A percentile compares a stretch with the other conserved stretches of the same genome.
Evolutionary conservation across 495 filamentous ascomycete genomes (phyloP).

Genomic region (Barbatosphaeria neglecta): DNA sequence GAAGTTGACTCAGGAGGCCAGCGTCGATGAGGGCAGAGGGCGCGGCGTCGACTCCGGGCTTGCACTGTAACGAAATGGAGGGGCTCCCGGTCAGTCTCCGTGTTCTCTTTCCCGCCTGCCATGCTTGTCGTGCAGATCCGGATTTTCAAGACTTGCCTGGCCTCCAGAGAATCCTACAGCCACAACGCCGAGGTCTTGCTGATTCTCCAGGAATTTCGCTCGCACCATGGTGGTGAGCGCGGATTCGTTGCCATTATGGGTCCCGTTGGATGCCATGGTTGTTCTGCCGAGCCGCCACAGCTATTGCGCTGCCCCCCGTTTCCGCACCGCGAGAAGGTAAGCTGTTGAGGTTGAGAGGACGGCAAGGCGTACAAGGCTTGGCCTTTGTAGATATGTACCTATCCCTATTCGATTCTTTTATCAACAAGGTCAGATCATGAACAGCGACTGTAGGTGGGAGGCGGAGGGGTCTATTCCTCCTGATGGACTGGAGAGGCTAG

Average conservation of each 20-base stretch:
- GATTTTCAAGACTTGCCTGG: slow-evolving; percentile 50
- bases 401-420: too few species aligned
- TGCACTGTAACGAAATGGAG: slow-evolving; percentile 48
- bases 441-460: slow-evolving; percentile 1
- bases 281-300: not conserved
- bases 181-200: slow-evolving; percentile 75
- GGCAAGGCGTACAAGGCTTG: too few species aligned
- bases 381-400: too few species aligned
- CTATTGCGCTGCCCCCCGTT: too few species aligned
- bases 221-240: slow-evolving; percentile 56
- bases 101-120: not conserved
- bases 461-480: too few species aligned
- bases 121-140: not conserved
- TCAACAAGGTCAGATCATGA: too few species aligned
- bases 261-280: not conserved
- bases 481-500: not conserved
- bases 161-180: slow-evolving; percentile 96
- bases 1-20: slow-evolving; percentile 75
- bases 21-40: slow-evolving; percentile 83
- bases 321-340: too few species aligned
- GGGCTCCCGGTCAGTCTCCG: not conserved
- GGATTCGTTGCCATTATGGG: not conserved
- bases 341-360: too few species aligned
- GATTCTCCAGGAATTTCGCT: slow-evolving; percentile 70
- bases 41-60: slow-evolving; percentile 84